Base-by-base conservation (phyloP, 148 eudicot genomes). In the Agrostemma githago region DNA sequence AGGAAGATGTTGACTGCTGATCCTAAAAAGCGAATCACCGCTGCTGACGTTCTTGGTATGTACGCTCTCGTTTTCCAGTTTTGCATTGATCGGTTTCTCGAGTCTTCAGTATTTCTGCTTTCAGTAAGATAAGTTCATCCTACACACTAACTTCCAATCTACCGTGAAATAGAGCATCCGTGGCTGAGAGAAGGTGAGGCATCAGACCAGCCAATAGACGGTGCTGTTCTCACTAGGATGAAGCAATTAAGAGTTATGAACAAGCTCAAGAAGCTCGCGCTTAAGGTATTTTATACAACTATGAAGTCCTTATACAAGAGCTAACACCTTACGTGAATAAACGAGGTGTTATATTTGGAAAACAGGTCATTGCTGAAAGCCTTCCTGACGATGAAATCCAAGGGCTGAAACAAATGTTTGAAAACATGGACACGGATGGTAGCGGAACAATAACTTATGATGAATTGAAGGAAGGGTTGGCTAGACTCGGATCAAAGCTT, bases 211-310 rank as follows among this genome's bases (percentile, higher is more conserved):
- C 98, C 98, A 75, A 89, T 93, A 12, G 98, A 93, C 62, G 86
- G 96, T 84, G 98, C 98, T 56, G 98, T 93, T 16, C 87, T 93
- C 16, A 86, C 96, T 12, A 88, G 98, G 86, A 88, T 93, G 98
- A 93, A 93, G 83, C 98, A 93, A 71, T 93, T 93, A 79, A 82
- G 98, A 84, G 94, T 92, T 60, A 93, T 93, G 98, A 93, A 90
- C 88, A 93, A 93, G 82, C 91, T 93, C 80, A 93, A 93, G 81
- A 89, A 93, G 76, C 98, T 93, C 64, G 98, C 98, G 37, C 73
- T 93, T 37, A 93, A 93, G 98, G 98, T 93, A 66, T 41, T n/a
- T n/a, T n/a, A 37, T 53, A 54, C 60, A 66, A 38, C 40, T 59
- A 42, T 57, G 37, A 20, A 3, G 6, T 62, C 37, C 65, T 16